Evolutionary conservation across 768 basidiomycete species (phyloP).

Genomic region (Austroboletus eburneus): DNA sequence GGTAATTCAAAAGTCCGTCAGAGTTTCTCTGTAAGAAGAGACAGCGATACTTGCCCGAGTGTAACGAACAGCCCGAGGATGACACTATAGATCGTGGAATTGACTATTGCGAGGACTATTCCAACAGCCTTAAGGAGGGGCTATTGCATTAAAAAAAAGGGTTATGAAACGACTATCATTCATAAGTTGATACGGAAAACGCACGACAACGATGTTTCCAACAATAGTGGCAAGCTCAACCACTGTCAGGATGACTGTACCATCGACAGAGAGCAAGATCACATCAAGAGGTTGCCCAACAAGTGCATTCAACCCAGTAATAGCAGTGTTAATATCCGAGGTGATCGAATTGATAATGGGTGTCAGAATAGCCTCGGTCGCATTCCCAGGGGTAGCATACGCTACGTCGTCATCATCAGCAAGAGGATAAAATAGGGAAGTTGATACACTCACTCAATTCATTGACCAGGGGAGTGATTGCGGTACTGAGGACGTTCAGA

Average conservation of each 20-base stretch:
- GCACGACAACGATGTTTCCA: not conserved
- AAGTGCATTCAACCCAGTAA: constrained; percentile 1
- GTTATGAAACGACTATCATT: not conserved
- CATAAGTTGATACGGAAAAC: not conserved
- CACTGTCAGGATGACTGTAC: not conserved
- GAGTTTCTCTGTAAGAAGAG: not conserved
- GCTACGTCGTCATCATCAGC: constrained; percentile 1
- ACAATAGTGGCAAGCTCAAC: constrained; percentile 7
- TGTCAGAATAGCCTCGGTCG: constrained; percentile 5
- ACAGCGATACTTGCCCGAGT: constrained; percentile 3
- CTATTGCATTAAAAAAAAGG: too few species aligned
- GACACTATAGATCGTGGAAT: not conserved
- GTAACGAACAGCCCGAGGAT: not conserved
- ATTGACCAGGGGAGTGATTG: constrained; percentile 5
- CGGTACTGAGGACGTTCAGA: not conserved
- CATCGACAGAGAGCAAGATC: constrained; percentile 7
- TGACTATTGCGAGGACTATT: constrained; percentile 8
- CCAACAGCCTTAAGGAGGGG: constrained; percentile 3
- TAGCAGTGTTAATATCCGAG: constrained; percentile 3
- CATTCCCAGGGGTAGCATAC: constrained; percentile 6
- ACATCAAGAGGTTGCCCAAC: not conserved
- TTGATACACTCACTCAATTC: constrained; percentile 5
- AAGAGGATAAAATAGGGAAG: not conserved
- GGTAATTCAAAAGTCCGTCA: not conserved
- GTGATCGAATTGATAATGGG: constrained; percentile 9